Evolutionary conservation across 2,329 filamentous ascomycete species (phyloP).

Genomic region (Mycogone perniciosa): DNA sequence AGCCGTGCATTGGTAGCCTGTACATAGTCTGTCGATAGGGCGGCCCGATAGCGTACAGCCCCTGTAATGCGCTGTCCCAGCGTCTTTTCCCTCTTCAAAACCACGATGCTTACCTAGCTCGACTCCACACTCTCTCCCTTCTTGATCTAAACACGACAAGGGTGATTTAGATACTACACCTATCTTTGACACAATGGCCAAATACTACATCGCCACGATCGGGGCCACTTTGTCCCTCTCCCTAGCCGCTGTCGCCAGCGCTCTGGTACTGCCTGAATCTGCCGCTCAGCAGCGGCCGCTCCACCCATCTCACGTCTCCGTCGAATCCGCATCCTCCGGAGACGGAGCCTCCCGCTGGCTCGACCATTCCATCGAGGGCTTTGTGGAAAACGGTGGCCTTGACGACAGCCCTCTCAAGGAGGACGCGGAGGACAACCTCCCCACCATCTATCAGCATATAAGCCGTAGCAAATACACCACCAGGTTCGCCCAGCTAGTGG

Average conservation of each 20-base stretch:
- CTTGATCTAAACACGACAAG: too few relatives aligned
- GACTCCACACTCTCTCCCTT: too few relatives aligned
- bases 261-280: constrained; percentile 9
- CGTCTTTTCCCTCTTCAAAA: neutral
- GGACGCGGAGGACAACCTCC: neutral
- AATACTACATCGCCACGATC: neutral
- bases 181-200: constrained; percentile 3
- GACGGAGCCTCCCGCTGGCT: neutral
- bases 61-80: neutral
- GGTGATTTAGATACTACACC: neutral
- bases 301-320: neutral
- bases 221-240: constrained; percentile 5
- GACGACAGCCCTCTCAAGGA: constrained; percentile 2
- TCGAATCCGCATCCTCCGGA: neutral
- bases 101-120: too few relatives aligned
- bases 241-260: constrained; percentile 8
- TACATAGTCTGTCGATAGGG: neutral
- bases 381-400: neutral
- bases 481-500: constrained; percentile 68
- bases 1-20: neutral
- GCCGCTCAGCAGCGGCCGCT: constrained; percentile 10
- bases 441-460: constrained; percentile 75
- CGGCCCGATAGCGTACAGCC: neutral
- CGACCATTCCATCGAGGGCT: constrained; percentile 7
- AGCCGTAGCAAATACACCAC: constrained; percentile 68